phyloP scores from a whole-genome alignment of 2,329 filamentous ascomycete genomes.

The Stemphylium beticola region DNA sequence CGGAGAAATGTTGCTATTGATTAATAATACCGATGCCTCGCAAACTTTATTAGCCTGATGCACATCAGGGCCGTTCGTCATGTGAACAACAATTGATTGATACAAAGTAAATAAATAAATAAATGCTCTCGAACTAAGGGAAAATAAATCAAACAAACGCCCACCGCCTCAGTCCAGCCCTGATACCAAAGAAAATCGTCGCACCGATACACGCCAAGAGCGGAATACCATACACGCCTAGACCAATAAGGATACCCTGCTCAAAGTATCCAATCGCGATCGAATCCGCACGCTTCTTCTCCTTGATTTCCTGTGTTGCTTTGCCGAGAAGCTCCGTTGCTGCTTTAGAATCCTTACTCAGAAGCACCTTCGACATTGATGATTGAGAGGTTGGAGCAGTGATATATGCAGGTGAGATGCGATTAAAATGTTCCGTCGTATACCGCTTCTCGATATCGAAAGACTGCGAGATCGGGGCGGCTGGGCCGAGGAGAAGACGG shows the following conservation, averaged over 20 bases:
- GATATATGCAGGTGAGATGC: conserved; percentile 26
- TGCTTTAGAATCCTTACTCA: conserved; percentile 17
- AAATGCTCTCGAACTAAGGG: too few relatives aligned
- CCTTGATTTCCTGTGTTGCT: conserved; percentile 35
- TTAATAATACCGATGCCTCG: too few relatives aligned
- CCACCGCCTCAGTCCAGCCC: conserved; percentile 32
- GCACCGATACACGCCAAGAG: conserved; percentile 37
- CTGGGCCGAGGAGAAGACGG: conserved; percentile 56
- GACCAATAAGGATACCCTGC: conserved; percentile 45
- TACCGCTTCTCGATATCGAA: conserved; percentile 28
- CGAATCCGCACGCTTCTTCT: conserved; percentile 43
- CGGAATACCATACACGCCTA: conserved; percentile 44
- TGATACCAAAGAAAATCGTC: conserved; percentile 32
- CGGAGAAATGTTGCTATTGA: too few relatives aligned
- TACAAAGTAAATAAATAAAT: neutral
- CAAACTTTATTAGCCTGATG: too few relatives aligned
- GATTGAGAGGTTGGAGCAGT: conserved; percentile 13
- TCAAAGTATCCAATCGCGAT: conserved; percentile 39
- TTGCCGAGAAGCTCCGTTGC: conserved; percentile 19
- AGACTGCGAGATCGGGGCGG: conserved; percentile 23
- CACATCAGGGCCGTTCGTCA: too few relatives aligned
- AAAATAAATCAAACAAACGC: conserved; percentile 12
- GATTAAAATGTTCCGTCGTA: conserved; percentile 26
- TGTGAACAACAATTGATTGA: neutral
- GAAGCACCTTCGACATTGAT: conserved; percentile 26